Percentiles rank a stretch among this genome's conserved stretches.
Conservation (phyloP, 768 basidiomycete species). For the Agaricus blazei region DNA sequence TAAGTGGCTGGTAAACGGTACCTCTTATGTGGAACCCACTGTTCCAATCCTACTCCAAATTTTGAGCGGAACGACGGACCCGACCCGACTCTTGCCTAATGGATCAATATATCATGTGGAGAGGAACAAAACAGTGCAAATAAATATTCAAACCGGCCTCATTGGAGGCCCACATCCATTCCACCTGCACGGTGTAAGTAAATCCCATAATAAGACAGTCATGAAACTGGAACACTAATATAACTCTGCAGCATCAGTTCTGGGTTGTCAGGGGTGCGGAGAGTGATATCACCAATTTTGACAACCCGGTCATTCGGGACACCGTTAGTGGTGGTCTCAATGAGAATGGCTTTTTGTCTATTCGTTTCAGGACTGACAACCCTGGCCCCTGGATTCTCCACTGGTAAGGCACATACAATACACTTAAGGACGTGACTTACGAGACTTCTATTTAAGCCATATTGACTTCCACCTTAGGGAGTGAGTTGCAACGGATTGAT, state of each 20-base stretch:
- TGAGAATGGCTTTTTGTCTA: conserved; percentile 34
- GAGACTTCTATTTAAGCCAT: conserved; percentile 25
- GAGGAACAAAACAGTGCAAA: conserved; percentile 33
- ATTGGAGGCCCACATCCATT: conserved; percentile 36
- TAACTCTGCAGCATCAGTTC: conserved; percentile 32
- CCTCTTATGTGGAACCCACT: conserved; percentile 29
- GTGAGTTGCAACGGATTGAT: conserved; percentile 18
- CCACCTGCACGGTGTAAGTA: conserved; percentile 32
- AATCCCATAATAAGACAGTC: neutral
- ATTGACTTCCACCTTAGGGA: conserved; percentile 48
- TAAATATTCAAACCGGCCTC: conserved; percentile 26
- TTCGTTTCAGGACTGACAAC: conserved; percentile 48
- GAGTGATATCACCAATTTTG: conserved; percentile 30
- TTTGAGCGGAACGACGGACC: conserved; percentile 43
- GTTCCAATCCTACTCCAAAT: conserved; percentile 56
- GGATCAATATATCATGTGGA: conserved; percentile 47
- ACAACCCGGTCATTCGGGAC: conserved; percentile 33
- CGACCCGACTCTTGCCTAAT: conserved; percentile 43
- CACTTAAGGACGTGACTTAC: neutral
- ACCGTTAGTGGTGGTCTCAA: conserved; percentile 26
- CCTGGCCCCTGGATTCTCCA: conserved; percentile 49
- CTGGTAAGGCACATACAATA: conserved; percentile 25
- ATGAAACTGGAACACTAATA: neutral
- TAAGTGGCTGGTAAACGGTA: conserved; percentile 24
- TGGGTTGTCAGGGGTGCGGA: conserved; percentile 38